phyloP scores from a whole-genome alignment of 805 yeast species.

The Suhomyces prunicola region DNA sequence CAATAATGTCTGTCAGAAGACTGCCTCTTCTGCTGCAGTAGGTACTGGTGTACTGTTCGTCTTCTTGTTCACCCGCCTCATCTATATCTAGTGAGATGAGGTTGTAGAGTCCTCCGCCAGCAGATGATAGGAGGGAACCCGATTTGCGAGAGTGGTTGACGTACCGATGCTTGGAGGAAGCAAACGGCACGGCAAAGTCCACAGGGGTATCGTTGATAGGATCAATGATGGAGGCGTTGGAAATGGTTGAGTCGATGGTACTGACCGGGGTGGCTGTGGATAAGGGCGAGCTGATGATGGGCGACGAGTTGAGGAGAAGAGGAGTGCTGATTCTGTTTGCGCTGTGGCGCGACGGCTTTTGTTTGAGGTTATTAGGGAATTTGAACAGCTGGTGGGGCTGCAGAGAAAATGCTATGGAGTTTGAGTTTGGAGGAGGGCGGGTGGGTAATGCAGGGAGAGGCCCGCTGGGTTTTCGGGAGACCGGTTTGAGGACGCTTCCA shows the following conservation, averaged over 20 bases:
- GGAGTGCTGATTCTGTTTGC: conserved; percentile 11
- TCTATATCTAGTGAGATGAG: conserved; percentile 20
- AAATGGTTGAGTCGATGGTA: conserved; percentile 20
- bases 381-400: conserved; percentile 6
- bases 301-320: conserved; percentile 20
- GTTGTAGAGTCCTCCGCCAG: conserved; percentile 21
- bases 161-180: conserved; percentile 8
- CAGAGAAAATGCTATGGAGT: background rate
- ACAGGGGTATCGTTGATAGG: conserved; percentile 40
- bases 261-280: conserved; percentile 29
- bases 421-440: background rate
- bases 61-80: conserved; percentile 23
- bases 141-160: conserved; percentile 17
- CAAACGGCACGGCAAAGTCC: conserved; percentile 29
- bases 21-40: background rate
- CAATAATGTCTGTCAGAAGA: background rate
- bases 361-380: conserved; percentile 10
- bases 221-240: conserved; percentile 25
- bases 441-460: conserved; percentile 6
- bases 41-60: conserved; percentile 3
- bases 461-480: background rate
- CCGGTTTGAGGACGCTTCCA: conserved; percentile 2
- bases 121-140: conserved; percentile 20
- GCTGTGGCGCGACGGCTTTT: conserved; percentile 9
- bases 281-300: conserved; percentile 35